Evolutionary conservation across 371 early-diverging fungal species (phyloP).

Genomic region (Haplosporangium sp.): DNA sequence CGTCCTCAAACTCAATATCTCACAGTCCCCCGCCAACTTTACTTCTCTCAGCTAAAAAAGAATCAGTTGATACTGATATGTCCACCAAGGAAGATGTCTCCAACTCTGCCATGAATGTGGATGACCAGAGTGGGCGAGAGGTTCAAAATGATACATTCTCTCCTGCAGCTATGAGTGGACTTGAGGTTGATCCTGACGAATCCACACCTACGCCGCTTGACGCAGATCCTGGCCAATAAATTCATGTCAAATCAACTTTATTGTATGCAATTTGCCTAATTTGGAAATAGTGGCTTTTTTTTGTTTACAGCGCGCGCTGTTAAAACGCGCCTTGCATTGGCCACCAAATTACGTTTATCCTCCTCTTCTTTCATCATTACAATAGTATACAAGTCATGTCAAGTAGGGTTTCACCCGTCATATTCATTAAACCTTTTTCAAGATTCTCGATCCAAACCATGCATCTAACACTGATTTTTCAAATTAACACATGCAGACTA

Average conservation of each 20-base stretch:
- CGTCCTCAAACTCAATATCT: neutral
- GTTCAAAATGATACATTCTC: neutral
- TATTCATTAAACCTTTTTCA: neutral
- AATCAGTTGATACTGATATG: no score
- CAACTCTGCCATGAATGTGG: neutral
- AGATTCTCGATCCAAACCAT: neutral
- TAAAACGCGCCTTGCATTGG: constrained; percentile 11
- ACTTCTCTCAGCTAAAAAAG: neutral
- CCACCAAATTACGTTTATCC: constrained; percentile 21
- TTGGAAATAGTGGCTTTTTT: neutral
- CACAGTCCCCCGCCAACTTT: neutral
- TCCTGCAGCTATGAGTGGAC: neutral
- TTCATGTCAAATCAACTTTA: neutral
- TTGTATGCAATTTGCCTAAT: neutral
- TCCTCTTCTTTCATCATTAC: constrained; percentile 1
- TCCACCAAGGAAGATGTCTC: neutral
- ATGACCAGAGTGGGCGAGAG: neutral
- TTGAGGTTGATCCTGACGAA: neutral
- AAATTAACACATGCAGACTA: constrained; percentile 15
- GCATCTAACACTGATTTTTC: neutral
- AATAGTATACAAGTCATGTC: constrained; percentile 22
- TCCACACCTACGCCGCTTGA: neutral
- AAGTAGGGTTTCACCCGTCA: constrained; percentile 15
- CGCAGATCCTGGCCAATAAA: constrained; percentile 2
- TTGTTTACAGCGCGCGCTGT: constrained; percentile 1